Evolutionary conservation across 306 rosid species (phyloP).

Genomic region (Prunus davidiana): DNA sequence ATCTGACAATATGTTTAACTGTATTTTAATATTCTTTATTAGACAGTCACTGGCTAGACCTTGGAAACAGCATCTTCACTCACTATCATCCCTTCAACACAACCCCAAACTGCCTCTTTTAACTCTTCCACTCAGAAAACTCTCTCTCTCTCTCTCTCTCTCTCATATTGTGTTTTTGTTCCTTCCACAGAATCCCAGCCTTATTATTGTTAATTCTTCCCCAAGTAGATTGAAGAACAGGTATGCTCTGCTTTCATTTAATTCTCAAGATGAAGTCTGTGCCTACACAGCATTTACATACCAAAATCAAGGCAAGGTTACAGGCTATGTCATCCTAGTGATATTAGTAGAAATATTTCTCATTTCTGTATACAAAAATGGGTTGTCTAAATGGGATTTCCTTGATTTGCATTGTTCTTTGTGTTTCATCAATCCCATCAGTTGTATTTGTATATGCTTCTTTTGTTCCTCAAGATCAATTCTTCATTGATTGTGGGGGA

Average conservation of each 20-base stretch:
- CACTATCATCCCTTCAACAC: constrained; percentile 20
- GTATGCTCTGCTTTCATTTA: constrained; percentile 6
- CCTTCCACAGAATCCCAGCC: background rate
- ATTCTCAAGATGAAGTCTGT: background rate
- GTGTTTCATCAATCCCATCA: constrained; percentile 8
- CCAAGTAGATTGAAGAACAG: constrained; percentile 11
- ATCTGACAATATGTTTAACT: background rate
- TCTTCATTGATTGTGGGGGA: constrained; percentile 41
- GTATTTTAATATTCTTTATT: background rate
- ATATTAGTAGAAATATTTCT: background rate
- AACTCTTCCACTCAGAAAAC: background rate
- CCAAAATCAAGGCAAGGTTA: too few relatives aligned
- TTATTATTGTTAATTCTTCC: background rate
- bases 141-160: background rate
- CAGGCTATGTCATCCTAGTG: too few relatives aligned
- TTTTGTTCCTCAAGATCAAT: constrained; percentile 20
- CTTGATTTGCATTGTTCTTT: constrained; percentile 7
- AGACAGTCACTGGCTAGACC: constrained; percentile 10
- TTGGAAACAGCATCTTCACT: constrained; percentile 23
- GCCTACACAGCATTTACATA: too few relatives aligned
- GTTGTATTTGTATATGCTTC: constrained; percentile 4
- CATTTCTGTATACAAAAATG: constrained; percentile 6
- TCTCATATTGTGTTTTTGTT: too few relatives aligned
- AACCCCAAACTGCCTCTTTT: background rate
- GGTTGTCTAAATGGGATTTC: background rate